Conservation (phyloP, 2,329 filamentous ascomycete genomes). For the Kalmusia sp. region DNA sequence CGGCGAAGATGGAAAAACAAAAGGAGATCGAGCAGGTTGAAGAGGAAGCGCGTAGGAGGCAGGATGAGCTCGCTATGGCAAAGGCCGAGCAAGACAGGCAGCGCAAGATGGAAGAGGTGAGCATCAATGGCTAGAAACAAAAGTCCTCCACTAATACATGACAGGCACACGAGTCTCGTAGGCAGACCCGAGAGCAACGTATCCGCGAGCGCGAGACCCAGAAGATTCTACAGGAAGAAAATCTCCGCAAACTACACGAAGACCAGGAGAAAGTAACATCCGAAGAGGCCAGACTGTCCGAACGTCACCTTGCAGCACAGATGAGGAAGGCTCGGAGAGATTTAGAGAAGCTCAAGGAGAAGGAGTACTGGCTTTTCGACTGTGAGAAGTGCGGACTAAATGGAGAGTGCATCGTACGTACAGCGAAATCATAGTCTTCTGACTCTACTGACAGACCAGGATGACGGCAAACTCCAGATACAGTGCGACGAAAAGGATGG, state of each 20-base stretch:
- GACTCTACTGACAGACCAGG: slow-evolving; percentile 54
- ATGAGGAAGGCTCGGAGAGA: slow-evolving; percentile 82
- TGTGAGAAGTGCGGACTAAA: slow-evolving; percentile 86
- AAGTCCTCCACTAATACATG: slow-evolving; percentile 28
- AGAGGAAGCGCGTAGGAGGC: slow-evolving; percentile 73
- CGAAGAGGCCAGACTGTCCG: slow-evolving; percentile 67
- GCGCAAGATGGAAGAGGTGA: slow-evolving; percentile 70
- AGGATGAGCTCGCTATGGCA: slow-evolving; percentile 69
- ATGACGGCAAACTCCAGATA: slow-evolving; percentile 92
- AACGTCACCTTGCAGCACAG: slow-evolving; percentile 80
- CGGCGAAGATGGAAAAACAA: slow-evolving; percentile 79
- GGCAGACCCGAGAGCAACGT: slow-evolving; percentile 84
- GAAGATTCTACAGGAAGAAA: slow-evolving; percentile 82
- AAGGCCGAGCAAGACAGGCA: slow-evolving; percentile 65
- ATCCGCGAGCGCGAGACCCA: slow-evolving; percentile 85
- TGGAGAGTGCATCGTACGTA: slow-evolving; percentile 74
- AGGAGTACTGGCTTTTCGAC: slow-evolving; percentile 93
- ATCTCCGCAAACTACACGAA: slow-evolving; percentile 79
- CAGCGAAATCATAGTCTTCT: background rate
- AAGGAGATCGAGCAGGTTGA: slow-evolving; percentile 73
- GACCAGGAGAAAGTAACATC: slow-evolving; percentile 66
- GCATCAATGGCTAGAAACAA: background rate
- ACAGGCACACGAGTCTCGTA: slow-evolving; percentile 76
- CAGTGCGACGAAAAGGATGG: slow-evolving; percentile 74
- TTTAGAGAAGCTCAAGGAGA: slow-evolving; percentile 71